Percentiles rank a stretch among this genome's conserved stretches.
phyloP scores from a whole-genome alignment of 202 grass and related monocot genomes.

The Saccharum hybrid region DNA sequence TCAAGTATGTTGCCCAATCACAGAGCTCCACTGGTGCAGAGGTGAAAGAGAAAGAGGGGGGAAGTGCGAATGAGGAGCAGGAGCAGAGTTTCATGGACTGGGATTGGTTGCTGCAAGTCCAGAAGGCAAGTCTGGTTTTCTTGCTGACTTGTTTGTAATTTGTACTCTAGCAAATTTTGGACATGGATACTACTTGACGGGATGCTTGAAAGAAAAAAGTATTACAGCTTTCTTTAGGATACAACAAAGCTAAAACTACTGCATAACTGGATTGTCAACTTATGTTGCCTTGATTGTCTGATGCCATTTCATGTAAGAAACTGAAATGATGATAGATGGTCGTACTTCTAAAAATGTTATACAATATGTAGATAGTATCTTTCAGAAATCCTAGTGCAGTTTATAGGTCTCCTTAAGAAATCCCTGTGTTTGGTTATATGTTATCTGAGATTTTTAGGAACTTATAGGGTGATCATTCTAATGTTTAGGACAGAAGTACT shows the following conservation, averaged over 20 bases:
- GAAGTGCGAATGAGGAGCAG: constrained; percentile 2
- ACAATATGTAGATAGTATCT: background rate
- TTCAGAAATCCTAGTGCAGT: background rate
- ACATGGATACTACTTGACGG: background rate
- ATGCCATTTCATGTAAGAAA: constrained; percentile 6
- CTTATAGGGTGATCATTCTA: background rate
- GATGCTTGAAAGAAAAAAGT: background rate
- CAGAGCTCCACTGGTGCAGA: constrained; percentile 31
- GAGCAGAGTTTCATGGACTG: constrained; percentile 12
- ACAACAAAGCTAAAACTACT: background rate
- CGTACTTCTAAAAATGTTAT: background rate
- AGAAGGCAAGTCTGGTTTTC: constrained; percentile 42
- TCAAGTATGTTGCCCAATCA: constrained; percentile 33
- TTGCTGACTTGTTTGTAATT: background rate
- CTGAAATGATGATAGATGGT: background rate
- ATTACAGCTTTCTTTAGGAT: background rate
- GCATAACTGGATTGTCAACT: background rate
- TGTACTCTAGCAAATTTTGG: constrained; percentile 2
- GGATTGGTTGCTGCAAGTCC: constrained; percentile 42
- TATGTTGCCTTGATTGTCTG: background rate
- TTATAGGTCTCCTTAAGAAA: background rate
- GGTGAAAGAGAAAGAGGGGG: constrained; percentile 22
- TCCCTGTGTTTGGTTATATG: background rate
- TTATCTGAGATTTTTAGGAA: constrained; percentile 8
- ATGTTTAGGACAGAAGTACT: constrained; percentile 19